Conservation (phyloP, 306 rosid species). For the Trichosanthes cucumerina region DNA sequence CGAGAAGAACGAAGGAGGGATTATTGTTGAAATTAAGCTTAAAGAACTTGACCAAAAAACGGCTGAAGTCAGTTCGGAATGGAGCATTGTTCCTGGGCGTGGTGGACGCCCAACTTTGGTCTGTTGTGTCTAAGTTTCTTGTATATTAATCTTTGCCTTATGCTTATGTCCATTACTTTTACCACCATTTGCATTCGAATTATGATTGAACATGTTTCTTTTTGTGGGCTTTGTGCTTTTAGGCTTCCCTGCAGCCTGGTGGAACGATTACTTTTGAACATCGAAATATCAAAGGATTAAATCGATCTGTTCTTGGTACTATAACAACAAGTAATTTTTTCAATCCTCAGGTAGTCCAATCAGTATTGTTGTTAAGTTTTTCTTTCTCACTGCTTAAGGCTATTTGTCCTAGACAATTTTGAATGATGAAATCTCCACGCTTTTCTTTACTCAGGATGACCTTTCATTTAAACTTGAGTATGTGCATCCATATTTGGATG, state of each 20-base stretch:
- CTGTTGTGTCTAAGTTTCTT: conserved; percentile 9
- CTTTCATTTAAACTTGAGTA: conserved; percentile 95
- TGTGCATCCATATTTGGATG: conserved; percentile 86
- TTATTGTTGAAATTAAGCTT: conserved; percentile 82
- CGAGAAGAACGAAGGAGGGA: conserved; percentile 88
- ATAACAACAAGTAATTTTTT: conserved; percentile 73
- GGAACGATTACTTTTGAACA: conserved; percentile 86
- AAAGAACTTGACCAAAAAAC: conserved; percentile 89
- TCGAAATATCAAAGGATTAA: conserved; percentile 70
- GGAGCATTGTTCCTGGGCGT: conserved; percentile 96
- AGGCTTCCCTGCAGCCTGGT: conserved; percentile 99
- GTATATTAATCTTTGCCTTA: background rate
- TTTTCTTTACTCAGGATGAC: conserved; percentile 54
- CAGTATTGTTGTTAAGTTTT: background rate
- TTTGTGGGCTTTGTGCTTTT: conserved; percentile 16
- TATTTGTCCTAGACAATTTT: background rate
- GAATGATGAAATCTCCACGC: conserved; percentile 5
- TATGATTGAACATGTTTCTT: background rate
- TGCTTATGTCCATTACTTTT: background rate
- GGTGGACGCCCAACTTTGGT: conserved; percentile 94
- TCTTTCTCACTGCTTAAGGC: background rate
- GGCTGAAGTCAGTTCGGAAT: conserved; percentile 88
- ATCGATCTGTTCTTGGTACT: conserved; percentile 73
- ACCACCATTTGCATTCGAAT: background rate
- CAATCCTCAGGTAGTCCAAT: conserved; percentile 58